Percentiles rank a stretch among this genome's conserved stretches.
Conservation (phyloP, 2,329 filamentous ascomycete genomes). For the Remersonia thermophila region DNA sequence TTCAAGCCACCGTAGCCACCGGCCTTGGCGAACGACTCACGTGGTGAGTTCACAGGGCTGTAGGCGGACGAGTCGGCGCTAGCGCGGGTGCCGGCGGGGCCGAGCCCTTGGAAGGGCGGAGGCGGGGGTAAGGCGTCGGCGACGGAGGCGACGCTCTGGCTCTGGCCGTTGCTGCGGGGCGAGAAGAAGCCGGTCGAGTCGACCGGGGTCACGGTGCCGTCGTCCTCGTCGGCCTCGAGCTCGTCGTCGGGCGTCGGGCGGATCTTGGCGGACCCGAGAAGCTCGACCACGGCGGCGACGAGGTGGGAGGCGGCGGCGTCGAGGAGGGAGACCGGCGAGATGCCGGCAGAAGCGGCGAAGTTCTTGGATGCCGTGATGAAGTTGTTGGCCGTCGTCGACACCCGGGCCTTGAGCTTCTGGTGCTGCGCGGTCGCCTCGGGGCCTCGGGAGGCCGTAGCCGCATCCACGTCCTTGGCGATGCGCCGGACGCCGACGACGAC, state of each 20-base stretch:
- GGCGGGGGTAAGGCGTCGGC: conserved; percentile 36
- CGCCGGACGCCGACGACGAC: conserved; percentile 72
- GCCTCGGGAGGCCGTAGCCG: conserved; percentile 30
- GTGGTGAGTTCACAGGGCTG: conserved; percentile 59
- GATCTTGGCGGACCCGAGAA: conserved; percentile 75
- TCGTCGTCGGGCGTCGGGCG: conserved; percentile 61
- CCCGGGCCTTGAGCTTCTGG: conserved; percentile 61
- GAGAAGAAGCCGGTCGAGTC: conserved; percentile 60
- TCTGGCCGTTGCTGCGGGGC: conserved; percentile 33
- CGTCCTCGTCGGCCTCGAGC: conserved; percentile 59
- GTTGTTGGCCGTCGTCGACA: conserved; percentile 91
- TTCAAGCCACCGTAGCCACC: conserved; percentile 16
- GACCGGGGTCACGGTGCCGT: conserved; percentile 51
- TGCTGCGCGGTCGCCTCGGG: conserved; percentile 44
- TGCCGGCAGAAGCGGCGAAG: conserved; percentile 66
- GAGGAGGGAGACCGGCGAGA: conserved; percentile 84
- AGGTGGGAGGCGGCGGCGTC: conserved; percentile 90
- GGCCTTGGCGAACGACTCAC: conserved; percentile 36
- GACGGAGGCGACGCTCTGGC: conserved; percentile 20
- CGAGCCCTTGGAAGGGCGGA: conserved; percentile 45
- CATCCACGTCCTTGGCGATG: conserved; percentile 71
- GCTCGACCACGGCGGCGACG: conserved; percentile 71
- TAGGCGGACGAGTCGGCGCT: conserved; percentile 64
- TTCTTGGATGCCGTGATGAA: conserved; percentile 92
- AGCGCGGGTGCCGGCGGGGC: conserved; percentile 34